Conservation (phyloP, 75 land plant genomes). For the Sequoia sempervirens region DNA sequence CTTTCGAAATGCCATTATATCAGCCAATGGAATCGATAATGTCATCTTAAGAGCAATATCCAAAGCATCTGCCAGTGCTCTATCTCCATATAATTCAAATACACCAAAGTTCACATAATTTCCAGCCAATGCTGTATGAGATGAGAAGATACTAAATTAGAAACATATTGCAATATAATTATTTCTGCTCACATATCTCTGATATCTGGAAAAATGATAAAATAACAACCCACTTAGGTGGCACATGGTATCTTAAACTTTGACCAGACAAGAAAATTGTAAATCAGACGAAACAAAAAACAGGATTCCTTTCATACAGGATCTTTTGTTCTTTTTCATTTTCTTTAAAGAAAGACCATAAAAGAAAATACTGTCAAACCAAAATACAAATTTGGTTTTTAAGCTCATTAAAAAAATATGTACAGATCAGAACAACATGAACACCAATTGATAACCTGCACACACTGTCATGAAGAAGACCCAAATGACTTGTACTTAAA, state of each 20-base stretch:
- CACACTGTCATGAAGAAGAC: not conserved
- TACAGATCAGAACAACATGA: not conserved
- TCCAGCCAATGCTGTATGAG: slow-evolving; percentile 72
- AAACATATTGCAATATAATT: not conserved
- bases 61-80: slow-evolving; percentile 88
- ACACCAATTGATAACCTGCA: not conserved
- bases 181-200: not conserved
- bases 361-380: not conserved
- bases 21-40: slow-evolving; percentile 79
- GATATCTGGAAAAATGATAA: not conserved
- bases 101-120: slow-evolving; percentile 99
- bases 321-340: not conserved
- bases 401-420: not conserved
- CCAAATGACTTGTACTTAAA: not conserved
- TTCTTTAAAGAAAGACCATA: not conserved
- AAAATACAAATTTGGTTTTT: not conserved
- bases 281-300: not conserved
- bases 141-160: not conserved
- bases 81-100: slow-evolving; percentile 95
- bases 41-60: slow-evolving; percentile 89
- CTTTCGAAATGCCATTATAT: slow-evolving; percentile 82
- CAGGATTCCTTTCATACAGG: not conserved
- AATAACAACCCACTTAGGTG: not conserved
- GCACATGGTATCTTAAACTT: not conserved
- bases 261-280: not conserved